These are phyloP conservation scores for Apiotrichum domesticum DNA, from an alignment of 1,284 basidiomycete genomes.

Conservation along the genomic window DNA sequence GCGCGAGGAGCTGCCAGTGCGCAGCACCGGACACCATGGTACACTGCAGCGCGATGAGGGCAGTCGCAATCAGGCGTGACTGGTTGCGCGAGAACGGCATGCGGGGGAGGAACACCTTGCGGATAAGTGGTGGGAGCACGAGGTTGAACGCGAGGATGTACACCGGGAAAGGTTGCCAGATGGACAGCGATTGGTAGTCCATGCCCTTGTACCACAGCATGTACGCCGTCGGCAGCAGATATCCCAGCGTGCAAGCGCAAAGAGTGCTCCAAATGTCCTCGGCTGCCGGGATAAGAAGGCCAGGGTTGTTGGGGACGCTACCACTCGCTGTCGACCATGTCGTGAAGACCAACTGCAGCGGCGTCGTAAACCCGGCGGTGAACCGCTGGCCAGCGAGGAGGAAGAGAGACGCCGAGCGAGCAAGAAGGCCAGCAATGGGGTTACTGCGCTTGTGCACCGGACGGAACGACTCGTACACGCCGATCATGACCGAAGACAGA, in stretches of 20 bases:
- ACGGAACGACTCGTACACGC: slow-evolving; percentile 9
- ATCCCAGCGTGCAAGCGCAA: background rate
- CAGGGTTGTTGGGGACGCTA: background rate
- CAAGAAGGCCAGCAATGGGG: background rate
- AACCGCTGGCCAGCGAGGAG: slow-evolving; percentile 8
- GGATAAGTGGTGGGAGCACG: slow-evolving; percentile 7
- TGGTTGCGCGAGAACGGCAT: background rate
- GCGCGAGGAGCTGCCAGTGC: slow-evolving; percentile 5
- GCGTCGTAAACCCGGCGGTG: slow-evolving; percentile 9
- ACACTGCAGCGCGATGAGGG: slow-evolving; percentile 2
- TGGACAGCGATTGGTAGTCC: slow-evolving; percentile 4
- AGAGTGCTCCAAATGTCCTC: slow-evolving; percentile 8
- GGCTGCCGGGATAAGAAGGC: background rate
- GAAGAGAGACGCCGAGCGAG: slow-evolving; percentile 4
- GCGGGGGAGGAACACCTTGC: background rate
- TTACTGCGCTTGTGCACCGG: slow-evolving; percentile 1
- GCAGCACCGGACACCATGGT: background rate
- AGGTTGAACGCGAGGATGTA: slow-evolving; percentile 11
- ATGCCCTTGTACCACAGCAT: background rate
- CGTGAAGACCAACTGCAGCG: slow-evolving; percentile 4
- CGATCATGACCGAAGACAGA: slow-evolving; percentile 1
- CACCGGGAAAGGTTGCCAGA: slow-evolving; percentile 19
- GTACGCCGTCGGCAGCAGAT: background rate
- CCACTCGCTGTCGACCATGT: background rate
- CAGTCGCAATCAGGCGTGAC: background rate